Base-by-base conservation (phyloP, 176 grass and related monocot species). In the Aegilops bicornis region DNA sequence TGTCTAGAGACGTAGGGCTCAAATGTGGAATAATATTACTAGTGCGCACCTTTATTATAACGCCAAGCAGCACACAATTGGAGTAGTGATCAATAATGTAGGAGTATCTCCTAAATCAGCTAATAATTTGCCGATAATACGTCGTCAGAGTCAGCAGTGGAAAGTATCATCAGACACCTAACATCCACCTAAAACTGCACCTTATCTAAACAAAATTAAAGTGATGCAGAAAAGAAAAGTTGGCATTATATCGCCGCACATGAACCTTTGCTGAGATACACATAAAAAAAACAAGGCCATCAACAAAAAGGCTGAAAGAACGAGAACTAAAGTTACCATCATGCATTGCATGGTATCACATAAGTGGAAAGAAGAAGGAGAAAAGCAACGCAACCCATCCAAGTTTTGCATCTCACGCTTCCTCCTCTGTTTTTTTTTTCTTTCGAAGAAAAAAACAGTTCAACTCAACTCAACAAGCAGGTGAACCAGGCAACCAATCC, bases 311-410 rank as follows among this genome's bases (percentile, higher is more conserved):
- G 24, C 27, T 22, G n/a, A 82, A 82, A 64, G 79, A 63, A 20
- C 3, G 0, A 64, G 77, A 63, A 66, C 58, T 67, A 81, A 81
- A 66, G 79, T 67, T 31, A 4, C 40, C 79, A 82, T 82, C 25
- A 69, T 82, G 79, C 79, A 43, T 82, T 82, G 79, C 79, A 43
- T 82, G 79, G 19, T 48, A 68, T 50, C 40, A 82, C 79, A 8
- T 76, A 76, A 76, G 48, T 59, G 73, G 11, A 48, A 76, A 76
- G n/a, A 43, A 65, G 25, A 33, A 27, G 43, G 16, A 30, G 10
- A 40, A 42, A 43, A 48, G 62, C 54, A 78, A 15, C 59, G 54
- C 20, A 36, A 79, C 37, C 77, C 54, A 79, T 39, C 2, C 22
- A 79, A 39, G 77, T 79, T 79, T 36, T 79, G 54, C 56, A 61